These are phyloP conservation scores for Soucietia sequanensis DNA, from an alignment of 805 yeast species.

Conservation along the genomic window DNA sequence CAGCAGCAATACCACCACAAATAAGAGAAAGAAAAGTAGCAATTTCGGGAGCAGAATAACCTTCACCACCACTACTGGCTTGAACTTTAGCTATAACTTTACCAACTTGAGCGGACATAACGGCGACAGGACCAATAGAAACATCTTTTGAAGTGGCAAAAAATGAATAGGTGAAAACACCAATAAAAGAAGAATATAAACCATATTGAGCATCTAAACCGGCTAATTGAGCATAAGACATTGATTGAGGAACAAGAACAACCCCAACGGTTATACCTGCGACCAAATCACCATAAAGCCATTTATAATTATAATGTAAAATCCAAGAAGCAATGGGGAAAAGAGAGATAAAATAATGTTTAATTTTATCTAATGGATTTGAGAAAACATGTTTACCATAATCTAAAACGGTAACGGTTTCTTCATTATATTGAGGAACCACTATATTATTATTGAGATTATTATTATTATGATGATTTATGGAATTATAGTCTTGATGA, in stretches of 20 bases:
- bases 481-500: too few relatives aligned
- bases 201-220: constrained; percentile 81
- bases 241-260: constrained; percentile 90
- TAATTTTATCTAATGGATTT: constrained; percentile 40
- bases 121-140: constrained; percentile 96
- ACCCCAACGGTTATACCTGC: constrained; percentile 95
- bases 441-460: constrained; percentile 9
- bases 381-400: constrained; percentile 26
- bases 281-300: constrained; percentile 80
- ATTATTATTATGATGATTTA: constrained; percentile 8
- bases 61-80: constrained; percentile 34
- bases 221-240: constrained; percentile 92
- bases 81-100: constrained; percentile 70
- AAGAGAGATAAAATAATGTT: constrained; percentile 55
- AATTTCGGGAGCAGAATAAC: constrained; percentile 61
- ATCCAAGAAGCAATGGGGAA: constrained; percentile 88
- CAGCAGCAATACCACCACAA: constrained; percentile 84
- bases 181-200: constrained; percentile 86
- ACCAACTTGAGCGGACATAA: constrained; percentile 84
- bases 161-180: constrained; percentile 82
- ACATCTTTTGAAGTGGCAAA: constrained; percentile 96
- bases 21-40: constrained; percentile 78
- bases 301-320: constrained; percentile 71
- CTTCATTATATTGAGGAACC: constrained; percentile 39
- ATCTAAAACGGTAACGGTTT: constrained; percentile 31